These are phyloP conservation scores for Millerago galiae DNA, from an alignment of 805 yeast species.

Conservation along the genomic window DNA sequence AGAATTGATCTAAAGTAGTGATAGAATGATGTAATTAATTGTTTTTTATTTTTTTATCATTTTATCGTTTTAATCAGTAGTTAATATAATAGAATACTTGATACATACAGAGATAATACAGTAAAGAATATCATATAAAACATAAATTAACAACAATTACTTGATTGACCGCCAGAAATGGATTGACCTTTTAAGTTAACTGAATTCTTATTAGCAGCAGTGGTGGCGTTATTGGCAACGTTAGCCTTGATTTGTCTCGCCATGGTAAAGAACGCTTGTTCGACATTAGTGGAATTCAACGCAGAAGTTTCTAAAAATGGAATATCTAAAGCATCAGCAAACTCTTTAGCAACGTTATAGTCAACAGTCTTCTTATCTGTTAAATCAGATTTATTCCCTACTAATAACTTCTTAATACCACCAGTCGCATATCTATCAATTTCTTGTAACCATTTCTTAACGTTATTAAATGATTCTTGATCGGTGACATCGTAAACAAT, in stretches of 20 bases:
- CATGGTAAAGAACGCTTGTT: constrained; percentile 98
- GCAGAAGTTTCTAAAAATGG: constrained; percentile 97
- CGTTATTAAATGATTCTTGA: constrained; percentile 92
- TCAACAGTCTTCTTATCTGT: constrained; percentile 93
- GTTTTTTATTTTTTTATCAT: too few species aligned
- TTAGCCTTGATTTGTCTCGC: constrained; percentile 97
- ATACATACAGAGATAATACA: too few species aligned
- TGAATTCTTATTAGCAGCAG: constrained; percentile 45
- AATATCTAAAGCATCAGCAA: constrained; percentile 90
- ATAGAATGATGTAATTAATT: too few species aligned
- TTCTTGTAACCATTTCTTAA: constrained; percentile 97
- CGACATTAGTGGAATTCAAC: constrained; percentile 90
- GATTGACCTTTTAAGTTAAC: constrained; percentile 72
- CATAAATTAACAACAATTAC: constrained; percentile 37
- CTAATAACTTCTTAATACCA: constrained; percentile 91
- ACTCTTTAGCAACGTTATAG: constrained; percentile 92
- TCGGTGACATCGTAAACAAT: constrained; percentile 98
- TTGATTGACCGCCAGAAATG: constrained; percentile 34
- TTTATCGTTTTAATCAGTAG: too few species aligned
- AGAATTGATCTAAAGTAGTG: too few species aligned
- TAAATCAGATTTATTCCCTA: constrained; percentile 95
- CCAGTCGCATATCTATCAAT: constrained; percentile 98
- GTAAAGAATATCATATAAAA: too few species aligned
- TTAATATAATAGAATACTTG: too few species aligned
- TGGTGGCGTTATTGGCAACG: constrained; percentile 57